A percentile compares a stretch with the other conserved stretches of the same genome.
Conservation (phyloP, 176 grass and related monocot species). For the Carex kokanica region DNA sequence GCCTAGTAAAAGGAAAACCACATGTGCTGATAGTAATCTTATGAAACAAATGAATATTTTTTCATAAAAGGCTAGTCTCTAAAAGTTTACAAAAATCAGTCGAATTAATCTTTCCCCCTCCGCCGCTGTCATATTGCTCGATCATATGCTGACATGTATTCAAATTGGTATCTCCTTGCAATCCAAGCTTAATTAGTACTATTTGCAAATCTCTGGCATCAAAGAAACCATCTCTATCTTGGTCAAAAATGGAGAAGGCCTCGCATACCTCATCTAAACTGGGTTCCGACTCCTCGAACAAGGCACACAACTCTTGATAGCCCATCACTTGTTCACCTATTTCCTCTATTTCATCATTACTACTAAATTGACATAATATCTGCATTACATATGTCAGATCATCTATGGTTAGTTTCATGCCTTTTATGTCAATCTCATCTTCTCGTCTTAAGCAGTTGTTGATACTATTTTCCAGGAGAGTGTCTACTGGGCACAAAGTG, state of each 20-base stretch:
- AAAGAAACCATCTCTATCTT: slow-evolving; percentile 58
- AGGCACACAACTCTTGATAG: slow-evolving; percentile 16
- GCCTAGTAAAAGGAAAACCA: neutral
- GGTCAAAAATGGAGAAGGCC: slow-evolving; percentile 69
- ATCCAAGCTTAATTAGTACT: slow-evolving; percentile 45
- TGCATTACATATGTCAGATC: neutral
- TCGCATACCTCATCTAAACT: slow-evolving; percentile 56
- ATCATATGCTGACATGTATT: slow-evolving; percentile 53
- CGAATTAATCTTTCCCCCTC: slow-evolving; percentile 27
- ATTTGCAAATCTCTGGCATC: slow-evolving; percentile 46
- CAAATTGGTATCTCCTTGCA: slow-evolving; percentile 29
- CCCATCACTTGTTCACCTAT: slow-evolving; percentile 13
- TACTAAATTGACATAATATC: neutral
- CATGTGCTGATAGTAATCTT: neutral
- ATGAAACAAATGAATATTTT: neutral
- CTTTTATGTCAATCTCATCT: neutral
- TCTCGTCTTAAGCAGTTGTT: neutral
- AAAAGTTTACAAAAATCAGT: slow-evolving; percentile 28
- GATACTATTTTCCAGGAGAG: neutral
- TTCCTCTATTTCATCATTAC: neutral
- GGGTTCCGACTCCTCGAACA: slow-evolving; percentile 73
- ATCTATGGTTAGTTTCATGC: neutral
- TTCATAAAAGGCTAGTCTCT: slow-evolving; percentile 27
- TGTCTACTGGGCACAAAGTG: neutral
- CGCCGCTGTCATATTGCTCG: neutral